Base-by-base conservation (phyloP, 768 basidiomycete genomes). In the Leccinum broughii region DNA sequence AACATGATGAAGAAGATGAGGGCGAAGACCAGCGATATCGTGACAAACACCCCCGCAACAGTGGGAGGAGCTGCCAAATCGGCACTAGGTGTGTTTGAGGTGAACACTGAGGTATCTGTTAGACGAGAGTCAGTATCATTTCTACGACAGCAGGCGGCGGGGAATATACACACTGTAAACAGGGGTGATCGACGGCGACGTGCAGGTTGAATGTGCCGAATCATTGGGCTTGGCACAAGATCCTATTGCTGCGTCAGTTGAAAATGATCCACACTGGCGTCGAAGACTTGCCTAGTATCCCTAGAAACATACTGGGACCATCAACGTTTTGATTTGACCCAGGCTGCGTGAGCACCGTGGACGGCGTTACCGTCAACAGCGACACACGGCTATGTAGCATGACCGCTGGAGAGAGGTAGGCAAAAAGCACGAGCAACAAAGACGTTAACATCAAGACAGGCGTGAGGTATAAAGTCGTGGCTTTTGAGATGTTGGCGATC, bases 401-500 rank as follows among this genome's bases (percentile, higher is more conserved):
- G 54, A 85, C 65, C 5, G 76, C 77, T 0, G 91, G 91, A 1
- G 91, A 83, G n/a, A 90, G 75, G 62, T 83, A 89, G 4, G 85
- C 81, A 62, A 93, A 83, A 2, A 90, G 68, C 4, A 84, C 77
- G 46, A 93, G 83, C 35, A 92, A 65, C 53, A 88, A 75, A 10
- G 89, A 82, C 5, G 89, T 84, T 48, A 92, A 75, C 61, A 84
- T 80, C 53, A 92, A 75, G 5, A 89, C 24, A 24, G 89, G 88
- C 2, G 89, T 80, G 55, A 92, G 79, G 68, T 87, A 90, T 55
- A 89, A 77, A 56, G 82, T 85, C 64, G 84, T 77, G 57, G 83
- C 81, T 79, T 86, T 90, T 14, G 89, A 87, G 46, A 90, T 79
- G 64, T 83, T 82, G 61, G 85, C 77, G 67, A 92, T 85, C 91